Evolutionary conservation across 179 eudicot genomes (phyloP), one percentile per base, ranked within the genome.

Genomic region (Silene vulgaris): DNA sequence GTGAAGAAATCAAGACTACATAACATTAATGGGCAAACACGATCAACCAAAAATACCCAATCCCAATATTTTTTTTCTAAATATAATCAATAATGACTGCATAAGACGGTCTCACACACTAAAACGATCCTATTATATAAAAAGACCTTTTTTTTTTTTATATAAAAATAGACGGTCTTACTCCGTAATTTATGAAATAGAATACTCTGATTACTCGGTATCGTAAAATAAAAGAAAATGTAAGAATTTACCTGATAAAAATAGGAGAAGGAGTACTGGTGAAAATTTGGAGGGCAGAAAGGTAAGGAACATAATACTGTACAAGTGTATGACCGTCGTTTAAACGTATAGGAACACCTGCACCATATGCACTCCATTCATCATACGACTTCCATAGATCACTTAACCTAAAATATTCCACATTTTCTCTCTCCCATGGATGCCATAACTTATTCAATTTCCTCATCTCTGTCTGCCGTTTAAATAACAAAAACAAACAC

Each of bases 251-350:
- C 98, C 98, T 90, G 78, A 57, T 72, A 32, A 88, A 80, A 66
- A 78, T 64, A 73, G 88, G 74, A 13, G 91, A 77, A 32, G 89
- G 84, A 81, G 85, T 81, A 82, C 96, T 88, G 65, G 93, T 93
- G 74, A 85, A 91, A 56, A 96, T 93, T 78, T 96, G 97, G 79
- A 96, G 77, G 4, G 96, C 97, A 43, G 97, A 93, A 52, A 96
- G 92, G 78, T 93, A 96, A 80, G 97, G 99, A 7, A 90, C 99
- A 74, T 93, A 96, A 73, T 96, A 96, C 76, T 96, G 97, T 5
- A 96, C 88, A 8, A 96, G 84, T 66, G 88, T 85, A 80, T 93
- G 96, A 28, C 80, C 90, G 13, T 30, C 69, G 12, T 83, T 82
- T 12, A 84, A 32, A n/a, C 17, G 12, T 72, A 96, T 83, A 3